Base-by-base conservation (phyloP, 2,329 filamentous ascomycete genomes). In the Aspergillus hiratsukae region DNA sequence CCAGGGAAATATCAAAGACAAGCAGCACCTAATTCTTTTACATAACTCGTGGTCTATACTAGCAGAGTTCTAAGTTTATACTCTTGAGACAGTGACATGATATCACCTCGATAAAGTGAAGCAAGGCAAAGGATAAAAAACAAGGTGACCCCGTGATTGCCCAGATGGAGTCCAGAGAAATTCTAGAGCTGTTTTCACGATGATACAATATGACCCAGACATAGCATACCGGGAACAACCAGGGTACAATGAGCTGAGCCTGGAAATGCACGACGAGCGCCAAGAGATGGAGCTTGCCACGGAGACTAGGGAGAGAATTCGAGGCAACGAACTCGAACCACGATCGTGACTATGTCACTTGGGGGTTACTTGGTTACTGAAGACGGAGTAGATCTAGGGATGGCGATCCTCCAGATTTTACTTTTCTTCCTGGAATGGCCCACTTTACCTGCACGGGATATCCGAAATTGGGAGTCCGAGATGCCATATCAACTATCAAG, bases 191-290 rank as follows among this genome's bases (percentile, higher is more conserved):
- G 61, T 56, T 63, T 62, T 66, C 62, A 64, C 65, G 53, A 64
- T 68, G 61, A 64, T 59, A 61, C 65, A 61, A 62, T 45, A 62
- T 57, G 60, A 61, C 58, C 64, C 59, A 66, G 60, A 61, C 60
- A 58, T 51, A 25, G 54, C 52, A 57, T 54, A 50, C 49, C 51
- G 60, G 51, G 60, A 66, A 52, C 60, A 64, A 61, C 65, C 66
- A 66, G 54, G 62, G 65, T 59, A 64, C 60, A 53, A 50, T 50
- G 55, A 19, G 23, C 23, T 3, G 23, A 23, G 4, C 57, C 54
- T 54, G 50, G 41, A 46, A 53, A 56, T 57, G 60, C 53, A 58
- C 41, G 29, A 48, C 50, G 43, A 31, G 52, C 40, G 51, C 41
- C 51, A 49, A 49, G 48, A 51, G 43, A 40, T 50, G 53, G 29